These are phyloP conservation scores for Psilocybe subaeruginosa DNA, from an alignment of 768 basidiomycete species.

Conservation along the genomic window DNA sequence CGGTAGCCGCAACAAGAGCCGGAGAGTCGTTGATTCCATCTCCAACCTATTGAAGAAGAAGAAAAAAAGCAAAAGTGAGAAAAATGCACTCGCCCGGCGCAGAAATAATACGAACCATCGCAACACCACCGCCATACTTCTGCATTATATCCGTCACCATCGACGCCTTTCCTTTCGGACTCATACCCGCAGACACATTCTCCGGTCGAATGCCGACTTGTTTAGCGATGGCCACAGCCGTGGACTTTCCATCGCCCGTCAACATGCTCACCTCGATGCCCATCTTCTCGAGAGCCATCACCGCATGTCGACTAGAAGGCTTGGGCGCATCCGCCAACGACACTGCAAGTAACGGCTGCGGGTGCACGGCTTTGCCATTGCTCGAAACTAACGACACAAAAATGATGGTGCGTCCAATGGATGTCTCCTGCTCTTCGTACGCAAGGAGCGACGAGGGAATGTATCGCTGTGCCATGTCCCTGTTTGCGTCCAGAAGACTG, in stretches of 20 bases:
- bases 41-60: slow-evolving; percentile 66
- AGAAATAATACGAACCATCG: slow-evolving; percentile 69
- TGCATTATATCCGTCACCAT: slow-evolving; percentile 82
- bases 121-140: slow-evolving; percentile 72
- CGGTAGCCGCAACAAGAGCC: slow-evolving; percentile 92
- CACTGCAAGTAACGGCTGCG: slow-evolving; percentile 74
- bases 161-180: slow-evolving; percentile 93
- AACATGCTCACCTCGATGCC: slow-evolving; percentile 92
- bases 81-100: neutral
- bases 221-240: slow-evolving; percentile 86
- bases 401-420: slow-evolving; percentile 81
- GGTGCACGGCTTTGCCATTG: slow-evolving; percentile 33
- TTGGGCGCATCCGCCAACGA: slow-evolving; percentile 90
- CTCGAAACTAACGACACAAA: slow-evolving; percentile 69
- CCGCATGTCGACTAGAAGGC: slow-evolving; percentile 80
- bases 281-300: slow-evolving; percentile 81
- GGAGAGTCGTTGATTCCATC: slow-evolving; percentile 99
- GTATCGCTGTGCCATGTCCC: slow-evolving; percentile 22
- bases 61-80: neutral
- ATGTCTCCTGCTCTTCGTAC: slow-evolving; percentile 75
- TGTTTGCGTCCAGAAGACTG: slow-evolving; percentile 20
- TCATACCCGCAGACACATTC: slow-evolving; percentile 90
- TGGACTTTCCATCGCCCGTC: slow-evolving; percentile 89
- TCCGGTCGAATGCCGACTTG: slow-evolving; percentile 87
- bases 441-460: slow-evolving; percentile 61